Conservation (phyloP, 371 early-diverging fungal species). For the Lichtheimia hyalospora region DNA sequence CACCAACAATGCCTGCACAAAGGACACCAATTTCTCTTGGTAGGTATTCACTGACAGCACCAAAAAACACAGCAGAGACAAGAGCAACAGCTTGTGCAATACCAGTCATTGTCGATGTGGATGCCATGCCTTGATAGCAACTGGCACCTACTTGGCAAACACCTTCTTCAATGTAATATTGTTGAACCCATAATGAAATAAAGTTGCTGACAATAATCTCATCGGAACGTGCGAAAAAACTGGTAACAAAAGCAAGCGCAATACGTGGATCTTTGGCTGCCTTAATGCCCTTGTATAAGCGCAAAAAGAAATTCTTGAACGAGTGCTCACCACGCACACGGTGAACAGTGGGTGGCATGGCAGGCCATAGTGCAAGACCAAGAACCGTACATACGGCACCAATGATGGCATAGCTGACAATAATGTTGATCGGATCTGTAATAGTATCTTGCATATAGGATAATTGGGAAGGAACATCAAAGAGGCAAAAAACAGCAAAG, state of each 20-base stretch:
- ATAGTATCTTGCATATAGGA: conserved; percentile 9
- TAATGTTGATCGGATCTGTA: conserved; percentile 11
- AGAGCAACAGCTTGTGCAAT: conserved; percentile 73
- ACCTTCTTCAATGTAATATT: conserved; percentile 58
- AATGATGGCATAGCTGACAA: conserved; percentile 21
- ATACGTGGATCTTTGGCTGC: conserved; percentile 62
- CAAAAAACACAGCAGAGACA: conserved; percentile 68
- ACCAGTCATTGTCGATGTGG: conserved; percentile 65
- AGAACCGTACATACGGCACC: conserved; percentile 40
- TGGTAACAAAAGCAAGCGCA: conserved; percentile 58
- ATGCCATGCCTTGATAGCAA: conserved; percentile 47
- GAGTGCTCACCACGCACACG: background rate
- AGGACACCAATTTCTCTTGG: conserved; percentile 49
- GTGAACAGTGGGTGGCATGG: conserved; percentile 32
- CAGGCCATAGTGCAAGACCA: conserved; percentile 33
- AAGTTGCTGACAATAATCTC: conserved; percentile 74
- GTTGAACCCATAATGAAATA: conserved; percentile 73
- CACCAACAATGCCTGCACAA: conserved; percentile 60
- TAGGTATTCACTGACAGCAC: conserved; percentile 44
- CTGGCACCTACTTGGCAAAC: conserved; percentile 39
- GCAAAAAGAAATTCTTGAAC: conserved; percentile 1
- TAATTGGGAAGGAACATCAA: conserved; percentile 38
- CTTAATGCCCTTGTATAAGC: conserved; percentile 31
- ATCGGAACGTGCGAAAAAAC: conserved; percentile 76
- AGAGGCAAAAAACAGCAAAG: conserved; percentile 47